Conservation (phyloP, 495 filamentous ascomycete species). For the Hypoxylon intermedium region DNA sequence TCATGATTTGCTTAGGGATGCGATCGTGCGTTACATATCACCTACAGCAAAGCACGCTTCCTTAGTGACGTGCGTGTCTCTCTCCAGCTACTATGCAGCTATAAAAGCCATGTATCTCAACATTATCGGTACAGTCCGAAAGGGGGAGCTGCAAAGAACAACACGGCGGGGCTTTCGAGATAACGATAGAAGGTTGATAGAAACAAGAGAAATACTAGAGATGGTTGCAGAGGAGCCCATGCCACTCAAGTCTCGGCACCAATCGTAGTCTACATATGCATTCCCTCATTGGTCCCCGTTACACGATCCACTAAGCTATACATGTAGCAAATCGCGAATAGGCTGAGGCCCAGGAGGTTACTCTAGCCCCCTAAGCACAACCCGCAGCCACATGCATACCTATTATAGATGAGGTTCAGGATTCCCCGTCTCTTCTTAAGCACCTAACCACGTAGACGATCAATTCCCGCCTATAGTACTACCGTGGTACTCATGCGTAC, state of each 20-base stretch:
- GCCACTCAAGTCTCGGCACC: constrained; percentile 29
- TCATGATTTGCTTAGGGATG: constrained; percentile 31
- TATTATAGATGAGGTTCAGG: no score
- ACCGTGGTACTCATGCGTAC: constrained; percentile 30
- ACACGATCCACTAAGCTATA: constrained; percentile 22
- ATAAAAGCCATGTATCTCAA: constrained; percentile 24
- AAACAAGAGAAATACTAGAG: constrained; percentile 34
- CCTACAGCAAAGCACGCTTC: constrained; percentile 34
- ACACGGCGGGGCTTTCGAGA: constrained; percentile 39
- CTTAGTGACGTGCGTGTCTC: neutral
- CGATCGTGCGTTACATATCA: constrained; percentile 33
- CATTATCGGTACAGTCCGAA: constrained; percentile 35
- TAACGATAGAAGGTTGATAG: constrained; percentile 45
- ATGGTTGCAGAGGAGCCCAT: constrained; percentile 21
- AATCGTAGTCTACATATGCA: constrained; percentile 11
- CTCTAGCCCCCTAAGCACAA: constrained; percentile 23
- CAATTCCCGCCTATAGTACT: constrained; percentile 29
- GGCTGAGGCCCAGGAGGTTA: constrained; percentile 15
- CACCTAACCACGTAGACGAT: constrained; percentile 21
- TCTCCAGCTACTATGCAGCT: neutral
- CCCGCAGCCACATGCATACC: constrained; percentile 21
- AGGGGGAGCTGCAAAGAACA: constrained; percentile 45
- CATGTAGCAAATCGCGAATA: constrained; percentile 12
- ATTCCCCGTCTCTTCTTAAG: constrained; percentile 18
- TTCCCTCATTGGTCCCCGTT: constrained; percentile 9